Base-by-base conservation (phyloP, 345 rosid species). In the Arabidopsis thaliana region DNA sequence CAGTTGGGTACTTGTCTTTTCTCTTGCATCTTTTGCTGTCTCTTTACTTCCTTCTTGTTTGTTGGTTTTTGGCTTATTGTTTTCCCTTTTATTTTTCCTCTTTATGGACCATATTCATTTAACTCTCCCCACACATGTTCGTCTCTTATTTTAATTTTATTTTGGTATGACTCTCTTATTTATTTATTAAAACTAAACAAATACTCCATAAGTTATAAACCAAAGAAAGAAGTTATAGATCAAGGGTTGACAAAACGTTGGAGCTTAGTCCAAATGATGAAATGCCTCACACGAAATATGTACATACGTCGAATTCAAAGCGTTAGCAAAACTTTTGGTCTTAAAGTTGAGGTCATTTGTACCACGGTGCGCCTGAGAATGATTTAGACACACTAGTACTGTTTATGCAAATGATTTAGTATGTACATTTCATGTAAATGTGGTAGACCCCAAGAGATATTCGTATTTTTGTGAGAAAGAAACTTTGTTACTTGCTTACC, bases 1-100 rank as follows among this genome's bases (percentile, higher is more conserved):
- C 72, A 77, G 76, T 77, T 77, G 76, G 76, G 52, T 38, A 11
- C 44, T 71, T 71, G 80, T 77, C 75, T 77, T 77, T 71, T 77
- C 71, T 64, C 5, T 64, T 57, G 76, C 57, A 77, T 41, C 71
- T 64, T 71, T 77, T 57, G 80, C 30, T 71, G 80, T 71, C 80
- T 48, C 71, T 71, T 70, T 65, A 77, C 72, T 77, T 77, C 67
- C 76, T 65, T 77, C 67, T 71, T 77, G 76, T 71, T 70, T 77
- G 80, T 71, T 71, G 67, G 46, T 63, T 77, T 13, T 44, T 44
- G 48, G 16, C 49, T 37, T 67, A 66, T 59, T 67, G 6, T 56
- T 65, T 63, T 12, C 63, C 14, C 10, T 61, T 59, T 76, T 16
- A 1, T 34, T 56, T 50, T 62, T 34, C 24, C 37, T 45, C 59